Evolutionary conservation across 2,329 filamentous ascomycete species (phyloP), one percentile per base, ranked within the genome.

Genomic region (Knufia fluminis): DNA sequence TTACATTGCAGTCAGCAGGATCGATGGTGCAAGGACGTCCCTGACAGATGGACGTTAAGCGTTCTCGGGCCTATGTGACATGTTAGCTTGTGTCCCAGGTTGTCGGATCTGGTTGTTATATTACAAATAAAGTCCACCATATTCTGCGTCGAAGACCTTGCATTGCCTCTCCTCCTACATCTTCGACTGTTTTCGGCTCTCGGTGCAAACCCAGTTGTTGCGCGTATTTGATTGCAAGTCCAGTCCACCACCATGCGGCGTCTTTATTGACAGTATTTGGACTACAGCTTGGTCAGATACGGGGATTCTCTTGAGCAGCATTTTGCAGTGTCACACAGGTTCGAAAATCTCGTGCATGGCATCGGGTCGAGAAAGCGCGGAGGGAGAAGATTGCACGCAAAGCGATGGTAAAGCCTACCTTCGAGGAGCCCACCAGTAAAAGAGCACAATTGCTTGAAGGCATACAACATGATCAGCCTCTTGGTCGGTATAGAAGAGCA

Each of bases 341-440:
- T n/a, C n/a, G n/a, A n/a, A n/a, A n/a, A n/a, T n/a, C n/a, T n/a
- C n/a, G n/a, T n/a, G n/a, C n/a, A n/a, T n/a, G n/a, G n/a, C n/a
- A n/a, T n/a, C n/a, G n/a, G n/a, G n/a, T n/a, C n/a, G n/a, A n/a
- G n/a, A n/a, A n/a, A n/a, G n/a, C n/a, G n/a, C n/a, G n/a, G n/a
- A n/a, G n/a, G n/a, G n/a, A n/a, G n/a, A n/a, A n/a, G n/a, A n/a
- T n/a, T n/a, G n/a, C n/a, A n/a, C n/a, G n/a, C n/a, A n/a, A n/a
- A n/a, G n/a, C n/a, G n/a, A n/a, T n/a, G n/a, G n/a, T n/a, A n/a
- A n/a, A n/a, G n/a, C n/a, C n/a, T n/a, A n/a, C n/a, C n/a, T n/a
- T n/a, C n/a, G n/a, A n/a, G n/a, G n/a, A 3, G 67, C 65, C 69
- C 69, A 72, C 70, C 70, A 72, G 58, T 72, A 71, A 28, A 71